These are phyloP conservation scores for Gymnopus androsaceus DNA, from an alignment of 1,284 basidiomycete genomes.

Conservation along the genomic window DNA sequence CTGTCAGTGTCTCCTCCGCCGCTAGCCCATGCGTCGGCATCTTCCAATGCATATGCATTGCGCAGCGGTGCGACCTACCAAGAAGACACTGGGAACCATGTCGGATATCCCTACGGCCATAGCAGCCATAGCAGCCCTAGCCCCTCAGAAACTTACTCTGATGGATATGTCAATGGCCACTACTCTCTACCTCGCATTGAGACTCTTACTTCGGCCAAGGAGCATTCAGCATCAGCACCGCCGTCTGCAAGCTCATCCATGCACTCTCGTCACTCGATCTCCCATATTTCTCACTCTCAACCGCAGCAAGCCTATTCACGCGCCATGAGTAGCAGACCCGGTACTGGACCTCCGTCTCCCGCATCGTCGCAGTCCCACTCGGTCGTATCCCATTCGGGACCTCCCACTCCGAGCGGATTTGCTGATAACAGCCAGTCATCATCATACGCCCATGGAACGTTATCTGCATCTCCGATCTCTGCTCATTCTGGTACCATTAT, in stretches of 20 bases:
- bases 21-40: conserved; percentile 44
- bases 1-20: conserved; percentile 39
- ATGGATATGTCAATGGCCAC: conserved; percentile 26
- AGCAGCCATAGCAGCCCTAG: conserved; percentile 45
- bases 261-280: conserved; percentile 45
- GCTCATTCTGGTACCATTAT: conserved; percentile 26
- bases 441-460: conserved; percentile 23
- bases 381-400: conserved; percentile 47
- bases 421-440: conserved; percentile 41
- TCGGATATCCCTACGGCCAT: conserved; percentile 43
- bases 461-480: conserved; percentile 31
- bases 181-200: conserved; percentile 30
- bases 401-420: conserved; percentile 31
- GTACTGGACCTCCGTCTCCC: conserved; percentile 36
- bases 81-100: conserved; percentile 41
- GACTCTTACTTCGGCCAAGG: conserved; percentile 23
- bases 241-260: conserved; percentile 21
- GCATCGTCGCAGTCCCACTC: conserved; percentile 49
- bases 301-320: conserved; percentile 22
- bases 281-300: conserved; percentile 46
- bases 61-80: conserved; percentile 45
- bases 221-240: conserved; percentile 23
- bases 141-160: conserved; percentile 37
- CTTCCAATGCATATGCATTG: conserved; percentile 33
- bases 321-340: conserved; percentile 18